Base-by-base conservation (phyloP, 2,329 filamentous ascomycete genomes). In the Hymenoscyphus infarciens region DNA sequence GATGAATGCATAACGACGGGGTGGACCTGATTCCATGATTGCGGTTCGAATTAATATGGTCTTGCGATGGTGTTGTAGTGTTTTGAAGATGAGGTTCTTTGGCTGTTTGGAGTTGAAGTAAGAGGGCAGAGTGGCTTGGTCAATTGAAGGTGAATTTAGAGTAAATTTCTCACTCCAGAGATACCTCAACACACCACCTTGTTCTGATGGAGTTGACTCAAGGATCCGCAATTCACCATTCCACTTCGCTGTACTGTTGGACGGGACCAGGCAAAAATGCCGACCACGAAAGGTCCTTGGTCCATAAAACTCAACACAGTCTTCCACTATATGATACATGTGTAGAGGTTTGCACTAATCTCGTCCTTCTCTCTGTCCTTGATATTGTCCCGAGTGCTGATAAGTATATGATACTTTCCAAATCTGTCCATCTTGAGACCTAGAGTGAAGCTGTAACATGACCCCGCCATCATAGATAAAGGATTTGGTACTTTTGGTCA, bases 1-100 rank as follows among this genome's bases (percentile, higher is more conserved):
- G 15, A 63, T 25, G 19, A 65, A 56, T 13, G 52, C 29, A 33
- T 39, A 58, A 13, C 60, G 56, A 22, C 56, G 52, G 19, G 45
- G 22, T 29, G 13, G 56, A 22, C 49, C 19, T 45, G 61, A 42
- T 22, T 49, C 6, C 42, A 49, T 49, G 39, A 19, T 42, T 42
- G 15, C 39, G 16, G 5, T n/a, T 16, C 39, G 16, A n/a, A 5
- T 42, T 5, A 5, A 2, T n/a, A 6, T 19, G 16, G 39, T 42
- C 3, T 19, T 42, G 16, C 15, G 5, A 42, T 42, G 16, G 2
- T n/a, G 6, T 22, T 49, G 42, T 49, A 10, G n/a, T 22, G 3
- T 49, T 3, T 49, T 49, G 19, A 42, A 39, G 10, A 13, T 6
- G 4, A n/a, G 5, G 11, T 15, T 15, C n/a, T n/a, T 42, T n/a